Percentiles rank a stretch among this genome's conserved stretches.
Evolutionary conservation across 148 eudicot genomes (phyloP).

Genomic region (Tetragonia tetragonoides): DNA sequence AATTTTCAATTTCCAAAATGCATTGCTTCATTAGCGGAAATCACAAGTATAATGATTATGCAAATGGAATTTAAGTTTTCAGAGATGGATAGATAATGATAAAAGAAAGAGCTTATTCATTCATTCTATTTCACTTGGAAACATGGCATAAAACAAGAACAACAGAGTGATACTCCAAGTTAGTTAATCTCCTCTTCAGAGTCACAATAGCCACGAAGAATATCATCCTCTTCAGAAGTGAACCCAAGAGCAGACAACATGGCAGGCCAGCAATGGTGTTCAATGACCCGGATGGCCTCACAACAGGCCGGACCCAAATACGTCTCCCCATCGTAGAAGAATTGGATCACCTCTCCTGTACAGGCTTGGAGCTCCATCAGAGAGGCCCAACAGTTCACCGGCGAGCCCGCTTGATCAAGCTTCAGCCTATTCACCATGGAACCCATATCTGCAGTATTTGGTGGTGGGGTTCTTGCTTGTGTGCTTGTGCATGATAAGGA

Average conservation of each 20-base stretch:
- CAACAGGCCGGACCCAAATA: slow-evolving; percentile 56
- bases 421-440: slow-evolving; percentile 1
- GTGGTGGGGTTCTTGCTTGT: background rate
- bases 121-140: too few species aligned
- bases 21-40: too few species aligned
- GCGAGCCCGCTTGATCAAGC: background rate
- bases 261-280: slow-evolving; percentile 61
- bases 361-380: slow-evolving; percentile 59
- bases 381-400: slow-evolving; percentile 48
- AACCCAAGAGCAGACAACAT: slow-evolving; percentile 60
- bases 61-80: too few species aligned
- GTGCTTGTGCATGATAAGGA: background rate
- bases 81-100: too few species aligned
- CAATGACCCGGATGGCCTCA: slow-evolving; percentile 44
- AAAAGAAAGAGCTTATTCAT: too few species aligned
- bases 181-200: slow-evolving; percentile 25
- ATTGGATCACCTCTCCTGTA: slow-evolving; percentile 48
- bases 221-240: slow-evolving; percentile 49
- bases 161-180: too few species aligned
- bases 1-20: too few species aligned
- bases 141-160: too few species aligned
- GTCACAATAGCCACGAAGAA: slow-evolving; percentile 60
- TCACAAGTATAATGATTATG: too few species aligned
- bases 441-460: background rate
- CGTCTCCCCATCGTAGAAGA: slow-evolving; percentile 64